Evolutionary conservation across 2,329 filamentous ascomycete genomes (phyloP).

Genomic region (Botrytis pseudocinerea): DNA sequence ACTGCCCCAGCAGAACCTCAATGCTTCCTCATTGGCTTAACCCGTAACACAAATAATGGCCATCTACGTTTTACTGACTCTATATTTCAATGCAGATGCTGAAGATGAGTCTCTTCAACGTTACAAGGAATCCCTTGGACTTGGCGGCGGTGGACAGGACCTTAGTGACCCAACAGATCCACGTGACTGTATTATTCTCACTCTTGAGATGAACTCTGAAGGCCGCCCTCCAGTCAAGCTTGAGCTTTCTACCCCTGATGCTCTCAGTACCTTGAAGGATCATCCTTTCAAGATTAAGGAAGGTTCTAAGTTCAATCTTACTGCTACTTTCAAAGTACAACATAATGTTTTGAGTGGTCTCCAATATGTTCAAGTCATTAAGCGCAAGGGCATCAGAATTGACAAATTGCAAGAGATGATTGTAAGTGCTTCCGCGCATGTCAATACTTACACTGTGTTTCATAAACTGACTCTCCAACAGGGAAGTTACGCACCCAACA

Average conservation of each 20-base stretch:
- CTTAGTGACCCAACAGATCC: constrained; percentile 78
- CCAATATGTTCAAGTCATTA: constrained; percentile 94
- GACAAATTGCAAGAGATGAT: constrained; percentile 99
- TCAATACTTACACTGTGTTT: not conserved
- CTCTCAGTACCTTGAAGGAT: constrained; percentile 76
- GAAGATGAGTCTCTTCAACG: constrained; percentile 92
- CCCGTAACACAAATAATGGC: too few relatives aligned
- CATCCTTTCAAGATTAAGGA: constrained; percentile 98
- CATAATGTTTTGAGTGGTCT: constrained; percentile 93
- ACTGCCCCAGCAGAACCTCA: not conserved
- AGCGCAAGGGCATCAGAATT: constrained; percentile 80
- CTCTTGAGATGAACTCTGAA: constrained; percentile 81
- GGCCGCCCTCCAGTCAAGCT: constrained; percentile 85
- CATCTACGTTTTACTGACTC: not conserved
- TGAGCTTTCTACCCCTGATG: constrained; percentile 74
- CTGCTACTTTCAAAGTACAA: constrained; percentile 90
- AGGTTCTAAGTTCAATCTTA: constrained; percentile 90
- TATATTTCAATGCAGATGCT: constrained; percentile 31
- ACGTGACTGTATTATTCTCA: constrained; percentile 89
- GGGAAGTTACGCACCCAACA: constrained; percentile 93
- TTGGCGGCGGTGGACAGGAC: constrained; percentile 68
- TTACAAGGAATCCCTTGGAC: constrained; percentile 95
- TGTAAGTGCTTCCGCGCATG: constrained; percentile 56
- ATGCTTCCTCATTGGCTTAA: not conserved
- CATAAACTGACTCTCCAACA: constrained; percentile 42